Evolutionary conservation across 371 early-diverging fungal genomes (phyloP), one percentile per base, ranked within the genome.

Genomic region (Fennellomyces sp.): DNA sequence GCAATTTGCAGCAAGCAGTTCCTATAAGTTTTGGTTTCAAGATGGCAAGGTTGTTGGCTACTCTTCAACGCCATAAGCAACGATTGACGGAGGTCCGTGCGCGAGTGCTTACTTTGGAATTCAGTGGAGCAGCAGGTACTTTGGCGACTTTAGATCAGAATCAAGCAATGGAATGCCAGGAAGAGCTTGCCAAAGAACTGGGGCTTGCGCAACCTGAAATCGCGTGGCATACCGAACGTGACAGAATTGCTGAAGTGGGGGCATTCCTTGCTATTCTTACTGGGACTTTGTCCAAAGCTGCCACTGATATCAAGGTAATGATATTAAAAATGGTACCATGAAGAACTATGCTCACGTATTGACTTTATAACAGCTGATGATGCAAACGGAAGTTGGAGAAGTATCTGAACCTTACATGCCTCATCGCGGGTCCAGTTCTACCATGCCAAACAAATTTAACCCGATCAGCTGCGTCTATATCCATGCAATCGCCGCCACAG

Each of bases 241-340:
- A 23, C 80, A 73, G 51, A 96, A 64, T 64, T 90, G 88, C 58
- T 88, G 79, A 52, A 97, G 73, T 5, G 78, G 79, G 5, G 95
- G 94, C 17, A 85, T 90, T 15, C 95, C 96, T 55, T 85, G 89
- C 36, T 85, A 93, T 15, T 76, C 88, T 70, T 91, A 48, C 59
- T 3, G 65, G 60, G 7, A 65, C 65, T 1, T 29, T 65, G 21
- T 65, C 60, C 6, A 65, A 65, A 10, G 55, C 55, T 30, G 65
- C 59, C n/a, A 65, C 59, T 1, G 60, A 65, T 50, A 51, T 65
- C 52, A 65, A 65, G 56, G 60, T 42, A 23, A 17, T 23, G 17
- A 23, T 13, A 8, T 19, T 45, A 45, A 23, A 0, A 39, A n/a
- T 39, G 7, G 4, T 39, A 13, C 17, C 13, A 39, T 13, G 13